Evolutionary conservation across 2,329 filamentous ascomycete genomes (phyloP).

Genomic region (Fusarium anthophilum): DNA sequence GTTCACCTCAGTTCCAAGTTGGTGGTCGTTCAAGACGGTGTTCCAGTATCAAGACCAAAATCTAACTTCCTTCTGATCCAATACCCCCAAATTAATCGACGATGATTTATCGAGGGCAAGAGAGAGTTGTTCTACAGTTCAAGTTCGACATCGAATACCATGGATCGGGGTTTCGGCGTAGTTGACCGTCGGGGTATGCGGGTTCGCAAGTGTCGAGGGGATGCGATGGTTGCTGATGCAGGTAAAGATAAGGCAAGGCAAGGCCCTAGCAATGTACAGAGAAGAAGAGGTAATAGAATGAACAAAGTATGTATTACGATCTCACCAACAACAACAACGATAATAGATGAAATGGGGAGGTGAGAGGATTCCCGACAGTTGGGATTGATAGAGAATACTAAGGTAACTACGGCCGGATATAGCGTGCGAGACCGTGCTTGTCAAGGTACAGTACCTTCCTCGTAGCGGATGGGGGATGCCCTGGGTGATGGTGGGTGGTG

Average conservation of each 20-base stretch:
- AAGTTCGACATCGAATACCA: constrained; percentile 22
- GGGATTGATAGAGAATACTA: constrained; percentile 13
- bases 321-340: constrained; percentile 12
- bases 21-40: not conserved
- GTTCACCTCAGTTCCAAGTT: not conserved
- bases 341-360: constrained; percentile 31
- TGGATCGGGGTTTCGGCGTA: constrained; percentile 23
- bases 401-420: constrained; percentile 24
- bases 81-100: not conserved
- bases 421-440: constrained; percentile 25
- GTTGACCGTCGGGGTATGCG: constrained; percentile 21
- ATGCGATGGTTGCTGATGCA: constrained; percentile 11
- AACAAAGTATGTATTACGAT: constrained; percentile 17
- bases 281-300: constrained; percentile 10
- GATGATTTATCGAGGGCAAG: constrained; percentile 11
- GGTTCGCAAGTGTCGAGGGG: constrained; percentile 3
- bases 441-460: constrained; percentile 19
- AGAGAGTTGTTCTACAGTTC: constrained; percentile 2
- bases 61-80: not conserved
- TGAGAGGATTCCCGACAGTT: constrained; percentile 29
- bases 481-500: constrained; percentile 18
- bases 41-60: not conserved
- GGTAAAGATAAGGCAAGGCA: not conserved
- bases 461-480: constrained; percentile 15
- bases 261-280: not conserved